phyloP scores from a whole-genome alignment of 23 red algal species.

The Gracilaria vermiculophylla region DNA sequence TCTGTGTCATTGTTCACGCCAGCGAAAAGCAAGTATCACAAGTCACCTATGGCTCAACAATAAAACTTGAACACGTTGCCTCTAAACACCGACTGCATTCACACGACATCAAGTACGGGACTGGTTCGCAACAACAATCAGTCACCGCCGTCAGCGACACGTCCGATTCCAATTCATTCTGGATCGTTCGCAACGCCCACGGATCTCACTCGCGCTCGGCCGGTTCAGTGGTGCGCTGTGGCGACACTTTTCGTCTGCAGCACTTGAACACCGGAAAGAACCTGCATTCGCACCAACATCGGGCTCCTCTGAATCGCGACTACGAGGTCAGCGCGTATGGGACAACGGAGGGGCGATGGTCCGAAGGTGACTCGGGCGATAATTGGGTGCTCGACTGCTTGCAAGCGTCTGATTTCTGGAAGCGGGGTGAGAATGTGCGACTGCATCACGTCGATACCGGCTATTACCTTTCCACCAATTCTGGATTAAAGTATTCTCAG shows the following conservation, averaged over 20 bases:
- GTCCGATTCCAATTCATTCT: slow-evolving; percentile 77
- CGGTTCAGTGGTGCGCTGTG: slow-evolving; percentile 64
- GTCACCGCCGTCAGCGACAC: slow-evolving; percentile 66
- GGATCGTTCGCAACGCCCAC: slow-evolving; percentile 72
- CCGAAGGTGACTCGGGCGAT: slow-evolving; percentile 73
- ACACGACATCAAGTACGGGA: slow-evolving; percentile 87
- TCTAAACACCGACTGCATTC: slow-evolving; percentile 88
- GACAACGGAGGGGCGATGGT: slow-evolving; percentile 33
- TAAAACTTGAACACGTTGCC: slow-evolving; percentile 91
- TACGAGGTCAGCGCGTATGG: slow-evolving; percentile 89
- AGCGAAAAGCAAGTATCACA: slow-evolving; percentile 32
- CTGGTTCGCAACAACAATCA: slow-evolving; percentile 89
- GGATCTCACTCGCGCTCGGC: neutral
- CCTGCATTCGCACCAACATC: slow-evolving; percentile 86
- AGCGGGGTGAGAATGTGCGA: slow-evolving; percentile 40
- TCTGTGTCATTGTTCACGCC: neutral
- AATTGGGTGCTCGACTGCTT: slow-evolving; percentile 79
- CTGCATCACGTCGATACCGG: slow-evolving; percentile 73
- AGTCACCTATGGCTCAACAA: slow-evolving; percentile 86
- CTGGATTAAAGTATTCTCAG: slow-evolving; percentile 47
- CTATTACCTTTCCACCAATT: slow-evolving; percentile 19
- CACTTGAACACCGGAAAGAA: slow-evolving; percentile 84
- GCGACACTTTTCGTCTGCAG: slow-evolving; percentile 74
- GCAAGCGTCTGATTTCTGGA: slow-evolving; percentile 22
- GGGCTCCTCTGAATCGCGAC: slow-evolving; percentile 67